Percentiles rank a stretch among this genome's conserved stretches.
phyloP scores from a whole-genome alignment of 495 filamentous ascomycete genomes.

The Hyaloscypha variabilis region DNA sequence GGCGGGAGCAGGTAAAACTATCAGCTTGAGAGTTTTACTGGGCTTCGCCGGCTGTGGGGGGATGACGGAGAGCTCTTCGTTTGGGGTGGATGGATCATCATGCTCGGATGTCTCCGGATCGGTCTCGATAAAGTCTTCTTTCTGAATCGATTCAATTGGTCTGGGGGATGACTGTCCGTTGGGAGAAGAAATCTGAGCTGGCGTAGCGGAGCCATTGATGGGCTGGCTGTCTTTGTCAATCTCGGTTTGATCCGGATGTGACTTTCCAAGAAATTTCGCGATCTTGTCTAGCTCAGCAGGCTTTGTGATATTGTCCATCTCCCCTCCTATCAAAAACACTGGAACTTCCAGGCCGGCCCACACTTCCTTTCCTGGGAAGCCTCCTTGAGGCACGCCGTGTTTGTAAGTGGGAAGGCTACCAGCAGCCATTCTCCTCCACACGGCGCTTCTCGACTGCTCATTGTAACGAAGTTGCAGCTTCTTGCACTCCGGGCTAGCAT shows the following conservation, averaged over 20 bases:
- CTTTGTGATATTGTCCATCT: slow-evolving; percentile 73
- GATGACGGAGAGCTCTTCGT: slow-evolving; percentile 36
- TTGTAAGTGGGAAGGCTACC: slow-evolving; percentile 63
- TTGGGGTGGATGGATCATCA: slow-evolving; percentile 49
- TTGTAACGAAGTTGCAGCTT: slow-evolving; percentile 84
- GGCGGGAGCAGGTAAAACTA: slow-evolving; percentile 75
- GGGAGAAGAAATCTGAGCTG: slow-evolving; percentile 38
- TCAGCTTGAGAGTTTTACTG: slow-evolving; percentile 63
- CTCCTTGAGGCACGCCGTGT: slow-evolving; percentile 53
- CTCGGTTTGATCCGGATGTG: slow-evolving; percentile 34
- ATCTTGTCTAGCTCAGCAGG: slow-evolving; percentile 73
- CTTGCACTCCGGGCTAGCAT: slow-evolving; percentile 74
- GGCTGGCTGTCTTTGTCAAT: slow-evolving; percentile 39
- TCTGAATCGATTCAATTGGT: slow-evolving; percentile 35
- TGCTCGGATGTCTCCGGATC: slow-evolving; percentile 35
- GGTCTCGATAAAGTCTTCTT: slow-evolving; percentile 35
- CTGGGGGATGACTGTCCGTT: slow-evolving; percentile 29
- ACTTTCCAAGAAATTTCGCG: slow-evolving; percentile 34
- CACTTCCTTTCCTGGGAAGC: slow-evolving; percentile 66
- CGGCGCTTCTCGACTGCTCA: slow-evolving; percentile 74
- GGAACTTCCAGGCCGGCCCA: slow-evolving; percentile 77
- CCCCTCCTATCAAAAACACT: slow-evolving; percentile 77
- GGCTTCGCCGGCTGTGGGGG: slow-evolving; percentile 45
- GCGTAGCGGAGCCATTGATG: slow-evolving; percentile 51
- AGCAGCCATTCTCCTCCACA: slow-evolving; percentile 84